Evolutionary conservation across 2,329 filamentous ascomycete species (phyloP).

Genomic region (Fusarium equiseti): DNA sequence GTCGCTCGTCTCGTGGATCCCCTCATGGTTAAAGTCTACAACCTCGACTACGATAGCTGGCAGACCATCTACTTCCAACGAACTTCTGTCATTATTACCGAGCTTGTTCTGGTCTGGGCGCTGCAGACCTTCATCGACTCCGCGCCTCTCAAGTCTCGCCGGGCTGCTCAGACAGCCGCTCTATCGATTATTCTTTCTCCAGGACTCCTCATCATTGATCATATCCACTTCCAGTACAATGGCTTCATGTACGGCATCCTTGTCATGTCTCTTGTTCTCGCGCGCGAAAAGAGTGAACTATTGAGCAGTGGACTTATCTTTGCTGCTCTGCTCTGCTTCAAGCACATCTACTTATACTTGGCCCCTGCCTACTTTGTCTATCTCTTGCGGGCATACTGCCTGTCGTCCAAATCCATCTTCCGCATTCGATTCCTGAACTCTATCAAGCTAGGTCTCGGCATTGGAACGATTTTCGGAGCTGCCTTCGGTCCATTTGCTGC

Average conservation of each 20-base stretch:
- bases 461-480: slow-evolving; percentile 77
- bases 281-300: slow-evolving; percentile 79
- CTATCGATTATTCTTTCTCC: slow-evolving; percentile 92
- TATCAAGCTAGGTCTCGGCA: slow-evolving; percentile 82
- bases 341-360: slow-evolving; percentile 98
- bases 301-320: slow-evolving; percentile 86
- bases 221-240: slow-evolving; percentile 99
- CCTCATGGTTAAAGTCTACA: slow-evolving; percentile 83
- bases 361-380: slow-evolving; percentile 96
- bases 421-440: slow-evolving; percentile 82
- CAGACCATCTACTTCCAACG: slow-evolving; percentile 95
- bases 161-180: slow-evolving; percentile 85
- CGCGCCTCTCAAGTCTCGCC: slow-evolving; percentile 72
- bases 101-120: slow-evolving; percentile 85
- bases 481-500: slow-evolving; percentile 91
- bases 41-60: slow-evolving; percentile 90
- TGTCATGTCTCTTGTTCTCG: slow-evolving; percentile 86
- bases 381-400: slow-evolving; percentile 88
- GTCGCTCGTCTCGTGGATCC: slow-evolving; percentile 81
- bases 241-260: slow-evolving; percentile 94
- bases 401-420: slow-evolving; percentile 81
- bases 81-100: slow-evolving; percentile 85
- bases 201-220: slow-evolving; percentile 95
- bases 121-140: slow-evolving; percentile 84
- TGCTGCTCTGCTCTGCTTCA: slow-evolving; percentile 88